Base-by-base conservation (phyloP, 169 alveolate species). In the Toxoplasma gondii region DNA sequence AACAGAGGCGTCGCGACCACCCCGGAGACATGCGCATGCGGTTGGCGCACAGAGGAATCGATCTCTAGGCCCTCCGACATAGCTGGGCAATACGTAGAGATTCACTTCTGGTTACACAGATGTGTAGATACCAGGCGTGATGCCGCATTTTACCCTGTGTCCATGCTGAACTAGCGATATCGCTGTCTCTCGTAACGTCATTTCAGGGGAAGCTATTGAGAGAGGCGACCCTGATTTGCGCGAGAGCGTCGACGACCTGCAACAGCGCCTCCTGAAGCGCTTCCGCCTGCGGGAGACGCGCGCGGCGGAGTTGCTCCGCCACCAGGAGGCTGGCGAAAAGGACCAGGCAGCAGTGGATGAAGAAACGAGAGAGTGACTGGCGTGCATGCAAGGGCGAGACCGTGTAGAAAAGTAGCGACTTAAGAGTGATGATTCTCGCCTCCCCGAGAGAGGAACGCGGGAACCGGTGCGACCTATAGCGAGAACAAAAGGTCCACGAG, bases 221-320 rank as follows among this genome's bases (percentile, higher is more conserved):
- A 1, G 41, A 49, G 27, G 90, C 0, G 70, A 17, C 36, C 70
- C 54, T 24, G 67, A 41, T 7, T 41, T 82, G 12, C 90, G 90
- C 36, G 90, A 39, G 69, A 41, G 69, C 41, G 67, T 82, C 69
- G 90, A 82, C 54, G 90, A 82, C 41, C 69, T 44, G 5, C 90
- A 82, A 38, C 58, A 82, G 54, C 54, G 67, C 24, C 67, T 82
- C n/a, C 67, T 82, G 38, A 39, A 43, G 90, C 90, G 41, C 49
- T 82, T 43, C 41, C 90, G 90, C 36, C 67, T 82, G 34, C 90
- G 90, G 19, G 90, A 82, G 41, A 82, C 90, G 27, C 90, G 39
- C 39, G 90, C 90, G 0, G 90, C 90, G 41, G 67, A 82, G 54
- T 45, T 82, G 41, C n/a, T 10, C 10, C 90, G 41, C 38, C 90